These are phyloP conservation scores for Phoma sp. DNA, from an alignment of 2,329 filamentous ascomycete species.

Conservation along the genomic window DNA sequence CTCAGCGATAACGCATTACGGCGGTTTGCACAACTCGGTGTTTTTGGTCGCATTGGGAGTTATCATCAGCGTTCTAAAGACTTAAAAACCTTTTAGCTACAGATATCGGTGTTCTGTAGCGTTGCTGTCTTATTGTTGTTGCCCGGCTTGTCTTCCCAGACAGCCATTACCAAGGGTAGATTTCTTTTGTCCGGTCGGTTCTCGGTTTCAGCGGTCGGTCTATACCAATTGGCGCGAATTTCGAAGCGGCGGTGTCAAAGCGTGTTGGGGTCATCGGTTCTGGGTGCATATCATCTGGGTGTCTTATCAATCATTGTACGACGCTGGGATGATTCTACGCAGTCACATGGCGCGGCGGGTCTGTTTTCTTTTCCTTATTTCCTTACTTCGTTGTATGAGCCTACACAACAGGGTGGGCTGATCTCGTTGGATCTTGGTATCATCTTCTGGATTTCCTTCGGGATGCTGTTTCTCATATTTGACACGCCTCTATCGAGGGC, in stretches of 20 bases:
- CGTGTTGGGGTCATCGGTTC: conserved; percentile 41
- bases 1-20: conserved; percentile 51
- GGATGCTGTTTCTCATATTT: conserved; percentile 36
- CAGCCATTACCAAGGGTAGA: conserved; percentile 47
- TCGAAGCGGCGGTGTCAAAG: conserved; percentile 50
- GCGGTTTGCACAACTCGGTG: conserved; percentile 50
- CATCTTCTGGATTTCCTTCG: conserved; percentile 27
- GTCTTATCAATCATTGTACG: conserved; percentile 47
- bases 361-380: conserved; percentile 33
- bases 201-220: conserved; percentile 47
- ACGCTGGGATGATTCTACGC: conserved; percentile 52
- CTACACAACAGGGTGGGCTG: no score
- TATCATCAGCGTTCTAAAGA: conserved; percentile 45
- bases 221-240: conserved; percentile 52
- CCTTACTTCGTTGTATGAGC: conserved; percentile 44
- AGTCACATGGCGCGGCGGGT: conserved; percentile 39
- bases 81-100: conserved; percentile 46
- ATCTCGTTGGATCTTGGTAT: conserved; percentile 43
- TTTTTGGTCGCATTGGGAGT: conserved; percentile 48
- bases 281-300: conserved; percentile 45
- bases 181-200: conserved; percentile 51
- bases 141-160: conserved; percentile 34
- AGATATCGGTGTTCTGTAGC: conserved; percentile 48
- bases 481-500: conserved; percentile 48
- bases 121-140: conserved; percentile 40